Evolutionary conservation across 768 basidiomycete genomes (phyloP).

Genomic region (Phylloporus arenicola): DNA sequence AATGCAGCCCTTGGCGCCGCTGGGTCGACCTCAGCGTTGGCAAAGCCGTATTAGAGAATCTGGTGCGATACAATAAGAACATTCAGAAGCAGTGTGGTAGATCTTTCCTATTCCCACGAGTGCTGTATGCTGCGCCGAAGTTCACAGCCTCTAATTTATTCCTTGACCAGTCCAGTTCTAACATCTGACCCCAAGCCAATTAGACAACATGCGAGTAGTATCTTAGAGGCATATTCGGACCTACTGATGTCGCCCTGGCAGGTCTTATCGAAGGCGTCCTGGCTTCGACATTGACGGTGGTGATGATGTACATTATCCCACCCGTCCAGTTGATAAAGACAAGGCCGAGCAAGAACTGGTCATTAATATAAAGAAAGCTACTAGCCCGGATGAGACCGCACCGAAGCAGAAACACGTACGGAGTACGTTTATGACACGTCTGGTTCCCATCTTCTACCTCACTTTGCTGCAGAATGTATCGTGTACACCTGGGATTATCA

Average conservation of each 20-base stretch:
- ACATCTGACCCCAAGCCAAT: constrained; percentile 3
- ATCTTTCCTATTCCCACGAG: constrained; percentile 18
- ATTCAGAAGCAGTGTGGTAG: constrained; percentile 3
- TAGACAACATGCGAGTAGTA: constrained; percentile 25
- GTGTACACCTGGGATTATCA: constrained; percentile 99
- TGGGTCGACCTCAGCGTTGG: constrained; percentile 8
- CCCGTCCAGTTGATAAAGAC: constrained; percentile 96
- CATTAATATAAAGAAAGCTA: constrained; percentile 97
- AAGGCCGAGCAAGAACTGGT: constrained; percentile 93
- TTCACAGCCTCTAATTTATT: constrained; percentile 1
- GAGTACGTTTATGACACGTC: constrained; percentile 52
- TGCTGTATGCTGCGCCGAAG: constrained; percentile 3
- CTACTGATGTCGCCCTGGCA: constrained; percentile 14
- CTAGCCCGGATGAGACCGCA: constrained; percentile 88
- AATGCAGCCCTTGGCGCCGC: constrained; percentile 2
- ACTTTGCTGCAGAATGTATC: constrained; percentile 70
- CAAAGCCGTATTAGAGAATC: constrained; percentile 3
- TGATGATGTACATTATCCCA: constrained; percentile 86
- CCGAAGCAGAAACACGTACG: constrained; percentile 99
- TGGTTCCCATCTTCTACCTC: constrained; percentile 7
- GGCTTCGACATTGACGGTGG: constrained; percentile 65
- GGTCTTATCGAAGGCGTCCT: constrained; percentile 32
- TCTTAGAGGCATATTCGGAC: neutral
- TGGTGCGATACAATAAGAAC: constrained; percentile 17
- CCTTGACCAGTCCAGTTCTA: neutral